Conservation (phyloP, 2,329 filamentous ascomycete species). For the Botrytis cinerea region DNA sequence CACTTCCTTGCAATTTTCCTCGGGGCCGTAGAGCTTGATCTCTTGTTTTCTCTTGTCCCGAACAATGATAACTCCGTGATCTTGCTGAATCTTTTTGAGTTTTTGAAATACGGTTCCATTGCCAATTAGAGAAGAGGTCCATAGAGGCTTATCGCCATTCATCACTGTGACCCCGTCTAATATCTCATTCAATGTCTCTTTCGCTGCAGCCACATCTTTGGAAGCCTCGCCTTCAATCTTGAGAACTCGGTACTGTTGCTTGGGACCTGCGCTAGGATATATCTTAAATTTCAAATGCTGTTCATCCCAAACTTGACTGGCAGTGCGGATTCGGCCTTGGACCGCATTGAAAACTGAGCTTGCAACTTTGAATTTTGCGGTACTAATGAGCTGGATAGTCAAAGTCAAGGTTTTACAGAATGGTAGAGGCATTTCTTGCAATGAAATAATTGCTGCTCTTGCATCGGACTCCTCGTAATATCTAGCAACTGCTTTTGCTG, state of each 20-base stretch:
- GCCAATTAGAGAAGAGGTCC: slow-evolving; percentile 40
- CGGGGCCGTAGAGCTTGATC: slow-evolving; percentile 9
- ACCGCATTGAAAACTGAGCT: slow-evolving; percentile 42
- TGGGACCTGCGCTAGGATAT: slow-evolving; percentile 37
- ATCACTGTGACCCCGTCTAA: slow-evolving; percentile 42
- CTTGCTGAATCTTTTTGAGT: neutral
- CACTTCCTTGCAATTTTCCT: neutral
- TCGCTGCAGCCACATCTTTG: slow-evolving; percentile 42
- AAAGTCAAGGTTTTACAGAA: slow-evolving; percentile 42
- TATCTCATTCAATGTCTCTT: slow-evolving; percentile 41
- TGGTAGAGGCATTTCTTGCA: slow-evolving; percentile 42
- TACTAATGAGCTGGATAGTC: slow-evolving; percentile 43
- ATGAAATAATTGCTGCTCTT: slow-evolving; percentile 38
- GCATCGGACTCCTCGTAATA: slow-evolving; percentile 47
- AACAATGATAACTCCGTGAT: slow-evolving; percentile 1
- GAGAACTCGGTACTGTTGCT: slow-evolving; percentile 39
- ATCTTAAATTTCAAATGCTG: slow-evolving; percentile 39
- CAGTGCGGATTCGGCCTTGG: slow-evolving; percentile 37
- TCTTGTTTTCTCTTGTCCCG: slow-evolving; percentile 4
- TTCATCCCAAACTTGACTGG: slow-evolving; percentile 40
- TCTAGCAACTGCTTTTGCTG: slow-evolving; percentile 44
- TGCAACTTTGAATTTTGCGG: slow-evolving; percentile 45
- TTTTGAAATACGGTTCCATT: neutral
- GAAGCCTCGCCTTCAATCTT: slow-evolving; percentile 45
- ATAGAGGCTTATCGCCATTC: slow-evolving; percentile 38